A percentile compares a stretch with the other conserved stretches of the same genome.
Evolutionary conservation across 192 early-diverging fungal genomes (phyloP).

Genomic region (Jimgerdemannia lactiflua): DNA sequence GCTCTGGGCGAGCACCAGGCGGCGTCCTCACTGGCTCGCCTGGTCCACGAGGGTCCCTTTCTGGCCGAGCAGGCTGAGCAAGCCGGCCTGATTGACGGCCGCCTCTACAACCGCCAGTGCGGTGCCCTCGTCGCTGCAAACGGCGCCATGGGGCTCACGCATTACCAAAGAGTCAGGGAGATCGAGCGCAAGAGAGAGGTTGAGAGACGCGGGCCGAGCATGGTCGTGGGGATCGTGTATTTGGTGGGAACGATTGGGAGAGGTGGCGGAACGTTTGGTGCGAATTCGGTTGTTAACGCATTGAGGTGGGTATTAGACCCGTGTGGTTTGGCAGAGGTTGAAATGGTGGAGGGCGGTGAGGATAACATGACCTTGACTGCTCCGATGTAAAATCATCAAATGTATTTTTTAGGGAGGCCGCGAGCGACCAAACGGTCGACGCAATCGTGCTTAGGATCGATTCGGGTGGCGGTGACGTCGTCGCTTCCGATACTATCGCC

Average conservation of each 20-base stretch:
- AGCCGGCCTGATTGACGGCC: conserved; percentile 49
- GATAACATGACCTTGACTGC: too few relatives aligned
- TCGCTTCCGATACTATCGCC: conserved; percentile 66
- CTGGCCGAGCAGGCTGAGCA: conserved; percentile 44
- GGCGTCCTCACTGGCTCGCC: conserved; percentile 21
- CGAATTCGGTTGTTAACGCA: conserved; percentile 42
- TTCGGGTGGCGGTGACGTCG: conserved; percentile 64
- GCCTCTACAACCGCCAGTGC: conserved; percentile 45
- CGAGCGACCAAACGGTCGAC: conserved; percentile 46
- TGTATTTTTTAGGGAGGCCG: conserved; percentile 43
- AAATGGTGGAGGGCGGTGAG: background rate
- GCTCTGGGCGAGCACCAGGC: conserved; percentile 14
- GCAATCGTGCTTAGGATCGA: conserved; percentile 70
- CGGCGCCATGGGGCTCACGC: conserved; percentile 25
- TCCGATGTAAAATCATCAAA: background rate
- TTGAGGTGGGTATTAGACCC: conserved; percentile 10
- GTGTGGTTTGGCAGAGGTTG: background rate
- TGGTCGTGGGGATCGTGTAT: conserved; percentile 66
- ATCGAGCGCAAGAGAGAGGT: conserved; percentile 25
- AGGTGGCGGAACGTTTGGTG: conserved; percentile 34
- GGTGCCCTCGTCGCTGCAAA: conserved; percentile 33
- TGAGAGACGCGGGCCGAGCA: conserved; percentile 24
- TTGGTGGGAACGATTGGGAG: conserved; percentile 54
- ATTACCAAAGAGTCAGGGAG: conserved; percentile 30
- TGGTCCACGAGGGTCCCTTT: conserved; percentile 58